A percentile compares a stretch with the other conserved stretches of the same genome.
phyloP scores from a whole-genome alignment of 2,329 filamentous ascomycete species.

The Dothistroma pini region DNA sequence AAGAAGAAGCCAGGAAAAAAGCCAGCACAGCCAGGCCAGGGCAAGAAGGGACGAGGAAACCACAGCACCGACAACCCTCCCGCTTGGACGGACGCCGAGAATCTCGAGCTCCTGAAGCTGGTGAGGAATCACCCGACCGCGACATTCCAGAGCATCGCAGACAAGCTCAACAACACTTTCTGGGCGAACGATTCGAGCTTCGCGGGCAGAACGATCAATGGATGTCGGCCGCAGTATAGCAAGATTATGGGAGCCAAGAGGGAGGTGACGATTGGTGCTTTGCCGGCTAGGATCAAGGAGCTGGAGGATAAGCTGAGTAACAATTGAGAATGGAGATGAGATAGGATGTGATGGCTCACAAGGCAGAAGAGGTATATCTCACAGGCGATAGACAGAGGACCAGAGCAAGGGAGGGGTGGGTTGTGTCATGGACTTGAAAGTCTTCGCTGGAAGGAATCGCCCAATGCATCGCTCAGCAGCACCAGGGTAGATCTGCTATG shows the following conservation, averaged over 20 bases:
- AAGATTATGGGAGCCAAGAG: neutral
- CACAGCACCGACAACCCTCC: neutral
- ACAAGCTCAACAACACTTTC: neutral
- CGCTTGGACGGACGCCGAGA: neutral
- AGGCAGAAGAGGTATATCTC: neutral
- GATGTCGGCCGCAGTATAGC: neutral
- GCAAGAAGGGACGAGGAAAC: neutral
- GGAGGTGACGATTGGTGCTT: neutral
- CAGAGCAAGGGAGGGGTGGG: neutral
- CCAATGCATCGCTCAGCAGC: neutral
- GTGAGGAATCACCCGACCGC: neutral
- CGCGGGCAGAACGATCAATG: neutral
- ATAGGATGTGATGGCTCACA: neutral
- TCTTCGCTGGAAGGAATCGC: neutral
- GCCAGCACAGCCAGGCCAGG: neutral
- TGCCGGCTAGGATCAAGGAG: neutral
- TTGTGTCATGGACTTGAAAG: neutral
- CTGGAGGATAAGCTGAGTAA: neutral
- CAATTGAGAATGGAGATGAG: neutral
- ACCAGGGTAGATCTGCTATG: neutral
- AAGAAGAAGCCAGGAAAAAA: neutral
- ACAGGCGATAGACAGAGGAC: neutral
- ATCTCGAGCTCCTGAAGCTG: conserved; percentile 1
- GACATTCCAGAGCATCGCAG: neutral
- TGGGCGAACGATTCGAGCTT: neutral